Base-by-base conservation (phyloP, 108 stramenopile genomes). In the Skeletonema grethae region DNA sequence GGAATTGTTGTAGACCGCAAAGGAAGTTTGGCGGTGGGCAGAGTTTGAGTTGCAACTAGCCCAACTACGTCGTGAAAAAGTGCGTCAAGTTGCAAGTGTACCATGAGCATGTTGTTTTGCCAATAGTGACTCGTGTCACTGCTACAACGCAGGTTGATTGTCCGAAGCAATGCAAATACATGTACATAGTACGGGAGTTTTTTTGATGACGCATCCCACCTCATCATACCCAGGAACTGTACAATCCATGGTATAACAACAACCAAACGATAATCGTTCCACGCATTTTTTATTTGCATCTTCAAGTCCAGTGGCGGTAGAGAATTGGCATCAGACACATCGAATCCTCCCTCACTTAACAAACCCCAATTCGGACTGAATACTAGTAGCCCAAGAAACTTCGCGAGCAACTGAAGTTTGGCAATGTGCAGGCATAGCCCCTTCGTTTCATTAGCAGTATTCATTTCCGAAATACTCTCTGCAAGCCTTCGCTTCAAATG, bases 281-380 rank as follows among this genome's bases (percentile, higher is more conserved):
- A 84, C 0, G 88, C 83, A 61, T 82, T 70, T 34, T 76, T 57
- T 28, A 95, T 70, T 9, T 70, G 56, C 46, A 76, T 53, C 8
- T 65, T 57, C 35, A 89, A 12, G 63, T 59, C 89, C 30, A 72
- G 70, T 72, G 63, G 78, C 20, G 61, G 72, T 46, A n/a, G 60
- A 58, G 7, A 84, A 64, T 38, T 67, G 39, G 29, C 63, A 41
- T 31, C 9, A 86, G 36, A 18, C 61, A 75, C 35, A 73, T 50
- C 39, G 16, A 8, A 34, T 13, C 31, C 53, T 53, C 43, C 48
- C 20, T 65, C 61, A 57, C n/a, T 48, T 4, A 25, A 24, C 16
- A 67, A 12, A 61, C 79, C 58, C 87, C 90, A 95, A 78, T 89
- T 87, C 3, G 94, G 91, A 55, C 86, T 85, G 65, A 95, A 95